phyloP scores from a whole-genome alignment of 148 eudicot species.

The Spergularia marina region DNA sequence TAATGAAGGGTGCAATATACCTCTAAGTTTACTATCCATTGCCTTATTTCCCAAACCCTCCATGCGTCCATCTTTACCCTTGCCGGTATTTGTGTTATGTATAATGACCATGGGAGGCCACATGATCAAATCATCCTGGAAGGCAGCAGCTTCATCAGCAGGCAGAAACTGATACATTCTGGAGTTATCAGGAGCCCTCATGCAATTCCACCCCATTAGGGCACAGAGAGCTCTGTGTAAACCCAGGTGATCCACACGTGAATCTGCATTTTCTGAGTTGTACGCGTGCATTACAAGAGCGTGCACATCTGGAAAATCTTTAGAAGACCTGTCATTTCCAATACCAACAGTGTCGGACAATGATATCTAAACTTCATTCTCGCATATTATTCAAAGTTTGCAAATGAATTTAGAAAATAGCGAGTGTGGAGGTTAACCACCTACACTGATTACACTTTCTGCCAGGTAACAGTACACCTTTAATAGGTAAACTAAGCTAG shows the following conservation, averaged over 20 bases:
- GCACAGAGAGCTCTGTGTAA: slow-evolving; percentile 94
- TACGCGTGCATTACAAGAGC: slow-evolving; percentile 79
- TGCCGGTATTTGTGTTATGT: slow-evolving; percentile 83
- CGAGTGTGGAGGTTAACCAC: background rate
- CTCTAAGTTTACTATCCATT: slow-evolving; percentile 88
- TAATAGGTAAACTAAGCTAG: background rate
- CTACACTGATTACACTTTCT: background rate
- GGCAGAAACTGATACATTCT: slow-evolving; percentile 72
- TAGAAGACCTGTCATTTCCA: slow-evolving; percentile 82
- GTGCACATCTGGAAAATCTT: slow-evolving; percentile 86
- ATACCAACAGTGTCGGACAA: slow-evolving; percentile 49
- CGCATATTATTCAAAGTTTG: slow-evolving; percentile 12
- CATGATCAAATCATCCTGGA: slow-evolving; percentile 80
- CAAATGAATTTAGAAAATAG: slow-evolving; percentile 2
- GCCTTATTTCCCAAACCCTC: slow-evolving; percentile 97
- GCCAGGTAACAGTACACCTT: background rate
- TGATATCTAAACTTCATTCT: slow-evolving; percentile 31
- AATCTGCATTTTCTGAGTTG: slow-evolving; percentile 66
- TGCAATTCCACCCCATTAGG: slow-evolving; percentile 91
- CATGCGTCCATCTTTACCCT: slow-evolving; percentile 81
- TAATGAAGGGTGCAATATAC: slow-evolving; percentile 49
- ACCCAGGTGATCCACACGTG: slow-evolving; percentile 84
- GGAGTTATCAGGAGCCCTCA: slow-evolving; percentile 77
- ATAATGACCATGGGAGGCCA: slow-evolving; percentile 94
- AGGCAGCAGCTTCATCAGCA: slow-evolving; percentile 69